Evolutionary conservation across 2,329 filamentous ascomycete genomes (phyloP).

Genomic region (Fusarium citri): DNA sequence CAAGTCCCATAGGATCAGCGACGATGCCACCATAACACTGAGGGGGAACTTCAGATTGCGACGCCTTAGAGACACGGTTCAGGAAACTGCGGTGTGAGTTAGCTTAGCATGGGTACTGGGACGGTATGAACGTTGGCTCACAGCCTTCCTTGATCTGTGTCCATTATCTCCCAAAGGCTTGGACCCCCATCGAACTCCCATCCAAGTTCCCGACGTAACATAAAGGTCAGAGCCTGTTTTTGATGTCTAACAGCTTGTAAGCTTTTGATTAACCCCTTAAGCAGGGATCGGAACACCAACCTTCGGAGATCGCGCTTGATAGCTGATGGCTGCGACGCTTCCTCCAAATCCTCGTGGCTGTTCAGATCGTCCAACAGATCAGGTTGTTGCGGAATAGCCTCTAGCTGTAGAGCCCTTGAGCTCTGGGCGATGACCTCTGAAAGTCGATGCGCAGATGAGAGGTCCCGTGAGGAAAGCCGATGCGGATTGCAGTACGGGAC

Average conservation of each 20-base stretch:
- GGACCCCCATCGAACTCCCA: conserved; percentile 47
- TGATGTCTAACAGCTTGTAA: conserved; percentile 52
- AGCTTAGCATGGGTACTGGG: too few relatives aligned
- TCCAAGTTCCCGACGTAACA: conserved; percentile 53
- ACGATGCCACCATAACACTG: conserved; percentile 58
- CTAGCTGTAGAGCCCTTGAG: background rate
- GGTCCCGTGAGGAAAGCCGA: conserved; percentile 41
- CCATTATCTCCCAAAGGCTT: conserved; percentile 52
- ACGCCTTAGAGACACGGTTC: conserved; percentile 49
- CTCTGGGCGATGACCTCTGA: background rate
- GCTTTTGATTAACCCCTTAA: fast-evolving
- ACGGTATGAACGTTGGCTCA: conserved; percentile 30
- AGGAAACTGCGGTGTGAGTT: conserved; percentile 46
- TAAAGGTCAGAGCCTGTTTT: conserved; percentile 57
- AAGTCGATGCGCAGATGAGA: background rate
- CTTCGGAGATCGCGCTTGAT: conserved; percentile 43
- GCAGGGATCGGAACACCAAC: conserved; percentile 8
- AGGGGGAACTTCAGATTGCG: conserved; percentile 48
- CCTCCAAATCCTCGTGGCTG: conserved; percentile 42
- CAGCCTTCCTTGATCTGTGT: conserved; percentile 35
- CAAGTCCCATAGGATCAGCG: conserved; percentile 60
- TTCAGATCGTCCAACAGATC: conserved; percentile 45
- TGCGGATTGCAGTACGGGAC: conserved; percentile 53
- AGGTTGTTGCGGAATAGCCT: conserved; percentile 13
- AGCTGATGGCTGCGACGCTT: conserved; percentile 45